Conservation (phyloP, 352 stramenopile genomes). For the Peronospora belbahrii region DNA sequence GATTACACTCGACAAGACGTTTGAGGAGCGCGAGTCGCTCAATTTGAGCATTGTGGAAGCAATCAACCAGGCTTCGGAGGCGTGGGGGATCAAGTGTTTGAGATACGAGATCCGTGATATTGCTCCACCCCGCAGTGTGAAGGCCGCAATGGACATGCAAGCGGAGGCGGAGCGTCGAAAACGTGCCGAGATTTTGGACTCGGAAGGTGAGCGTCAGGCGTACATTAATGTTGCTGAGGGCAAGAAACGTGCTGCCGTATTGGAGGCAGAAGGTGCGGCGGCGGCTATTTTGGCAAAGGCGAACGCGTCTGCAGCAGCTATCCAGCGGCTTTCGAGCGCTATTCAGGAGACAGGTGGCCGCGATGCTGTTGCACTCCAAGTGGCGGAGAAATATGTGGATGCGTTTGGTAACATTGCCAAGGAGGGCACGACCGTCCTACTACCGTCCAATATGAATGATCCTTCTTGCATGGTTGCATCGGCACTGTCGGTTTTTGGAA, state of each 20-base stretch:
- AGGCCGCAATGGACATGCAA: slow-evolving; percentile 90
- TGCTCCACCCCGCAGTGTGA: slow-evolving; percentile 74
- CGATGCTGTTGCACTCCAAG: slow-evolving; percentile 78
- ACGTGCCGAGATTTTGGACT: slow-evolving; percentile 88
- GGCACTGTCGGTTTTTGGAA: slow-evolving; percentile 81
- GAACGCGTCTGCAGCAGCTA: slow-evolving; percentile 74
- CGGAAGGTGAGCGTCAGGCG: slow-evolving; percentile 80
- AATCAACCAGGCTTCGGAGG: slow-evolving; percentile 86
- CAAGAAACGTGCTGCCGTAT: slow-evolving; percentile 82
- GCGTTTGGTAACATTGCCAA: slow-evolving; percentile 88
- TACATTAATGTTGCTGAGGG: slow-evolving; percentile 89
- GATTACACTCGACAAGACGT: slow-evolving; percentile 91
- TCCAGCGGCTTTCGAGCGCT: slow-evolving; percentile 61
- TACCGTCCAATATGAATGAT: slow-evolving; percentile 76
- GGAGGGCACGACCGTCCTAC: slow-evolving; percentile 81
- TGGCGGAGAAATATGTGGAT: slow-evolving; percentile 89
- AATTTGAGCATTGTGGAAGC: slow-evolving; percentile 88
- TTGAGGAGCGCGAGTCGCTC: slow-evolving; percentile 88
- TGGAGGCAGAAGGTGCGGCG: slow-evolving; percentile 81
- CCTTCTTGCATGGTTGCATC: slow-evolving; percentile 86
- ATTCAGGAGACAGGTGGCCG: slow-evolving; percentile 61
- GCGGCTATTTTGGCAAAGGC: slow-evolving; percentile 78
- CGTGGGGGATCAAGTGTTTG: slow-evolving; percentile 88
- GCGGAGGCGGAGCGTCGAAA: slow-evolving; percentile 88
- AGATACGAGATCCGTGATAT: slow-evolving; percentile 91